Base-by-base conservation (phyloP, 2,329 filamentous ascomycete genomes). In the Mycosphaerella sp. region DNA sequence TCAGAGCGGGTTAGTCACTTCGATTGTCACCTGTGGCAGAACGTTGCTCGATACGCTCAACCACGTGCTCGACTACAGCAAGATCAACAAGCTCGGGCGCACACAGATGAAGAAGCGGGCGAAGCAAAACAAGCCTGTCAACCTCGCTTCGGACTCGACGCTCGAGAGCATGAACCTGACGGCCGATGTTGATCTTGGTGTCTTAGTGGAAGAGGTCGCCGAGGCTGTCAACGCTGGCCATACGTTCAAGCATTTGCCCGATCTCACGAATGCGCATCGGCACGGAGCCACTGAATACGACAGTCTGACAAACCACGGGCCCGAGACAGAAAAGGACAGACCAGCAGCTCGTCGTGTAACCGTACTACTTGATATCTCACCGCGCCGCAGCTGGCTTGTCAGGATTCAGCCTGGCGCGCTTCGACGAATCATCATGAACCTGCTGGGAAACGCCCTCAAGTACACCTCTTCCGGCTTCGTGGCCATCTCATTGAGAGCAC, bases 211-310 rank as follows among this genome's bases (percentile, higher is more conserved):
- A 63, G 78, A 80, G 57, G 78, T 79, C 0, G 74, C 78, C 4
- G 79, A 81, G 57, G 78, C 78, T 1, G 77, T 81, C 4, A 78
- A 74, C 51, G 70, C 78, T 3, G 79, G 79, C 0, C 76, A 80
- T 40, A 68, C 67, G 0, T 74, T 75, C 59, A 70, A 65, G 47
- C 62, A 63, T 31, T 59, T 62, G 8, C 56, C 54, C 48, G 50
- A 59, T 36, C 43, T 57, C 3, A 56, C 59, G 7, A 59, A 34
- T 32, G 39, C 45, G 4, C 50, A 46, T 12, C 36, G 45, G 46
- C 34, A 26, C 5, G 38, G 54, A 8, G 6, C 23, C 8, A 1
- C 29, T 12, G 39, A 44, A 11, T 32, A 47, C 12, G 49, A 53
- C 26, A 36, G 34, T 51, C 3, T 51, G 31, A 52, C 51, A 38